These are phyloP conservation scores for Syzygium aromaticum DNA, from an alignment of 345 rosid species.

Conservation along the genomic window DNA sequence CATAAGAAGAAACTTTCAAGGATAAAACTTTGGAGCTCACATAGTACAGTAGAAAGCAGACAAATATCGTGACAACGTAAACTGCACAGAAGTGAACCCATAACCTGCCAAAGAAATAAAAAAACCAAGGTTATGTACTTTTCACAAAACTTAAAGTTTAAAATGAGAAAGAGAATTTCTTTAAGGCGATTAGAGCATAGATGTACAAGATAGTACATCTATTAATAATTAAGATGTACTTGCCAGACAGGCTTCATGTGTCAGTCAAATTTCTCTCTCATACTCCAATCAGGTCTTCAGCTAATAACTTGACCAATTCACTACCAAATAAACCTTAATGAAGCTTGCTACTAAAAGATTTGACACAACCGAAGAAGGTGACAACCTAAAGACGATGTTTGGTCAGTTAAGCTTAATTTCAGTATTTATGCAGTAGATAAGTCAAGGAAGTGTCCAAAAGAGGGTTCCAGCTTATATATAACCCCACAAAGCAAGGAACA, in stretches of 20 bases:
- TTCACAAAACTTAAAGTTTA: neutral
- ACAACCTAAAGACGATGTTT: neutral
- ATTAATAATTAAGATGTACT: neutral
- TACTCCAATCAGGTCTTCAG: neutral
- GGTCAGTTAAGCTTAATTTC: neutral
- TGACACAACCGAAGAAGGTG: neutral
- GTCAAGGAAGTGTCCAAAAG: neutral
- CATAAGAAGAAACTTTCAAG: neutral
- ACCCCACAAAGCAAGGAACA: neutral
- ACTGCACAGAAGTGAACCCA: constrained; percentile 90
- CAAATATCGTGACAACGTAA: constrained; percentile 59
- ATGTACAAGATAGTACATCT: neutral
- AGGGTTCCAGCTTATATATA: neutral
- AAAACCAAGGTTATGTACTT: constrained; percentile 16
- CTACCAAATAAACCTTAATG: neutral
- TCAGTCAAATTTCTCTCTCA: neutral
- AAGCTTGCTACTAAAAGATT: neutral
- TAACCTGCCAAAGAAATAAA: constrained; percentile 42
- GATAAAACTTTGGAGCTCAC: constrained; percentile 26
- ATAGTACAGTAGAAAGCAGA: constrained; percentile 68
- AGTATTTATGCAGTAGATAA: neutral
- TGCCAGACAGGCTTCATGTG: neutral
- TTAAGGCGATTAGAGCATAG: neutral
- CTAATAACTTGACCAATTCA: neutral
- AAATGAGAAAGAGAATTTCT: neutral